Conservation (phyloP, 148 eudicot genomes). For the Linanthus parryae region DNA sequence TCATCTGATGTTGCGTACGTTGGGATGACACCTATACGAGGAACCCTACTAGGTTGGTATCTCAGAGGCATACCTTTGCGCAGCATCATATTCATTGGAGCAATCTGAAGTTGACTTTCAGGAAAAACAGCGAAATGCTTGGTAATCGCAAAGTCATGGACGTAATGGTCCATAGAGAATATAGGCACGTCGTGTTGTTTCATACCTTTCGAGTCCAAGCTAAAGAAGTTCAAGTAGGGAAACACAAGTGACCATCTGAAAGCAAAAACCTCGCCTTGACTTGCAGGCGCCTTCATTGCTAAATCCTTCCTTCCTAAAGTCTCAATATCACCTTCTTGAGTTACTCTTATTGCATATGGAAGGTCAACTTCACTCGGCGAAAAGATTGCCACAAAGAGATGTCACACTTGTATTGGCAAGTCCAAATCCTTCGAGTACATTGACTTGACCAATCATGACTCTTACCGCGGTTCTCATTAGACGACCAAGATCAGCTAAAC, state of each 20-base stretch:
- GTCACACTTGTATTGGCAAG: slow-evolving; percentile 3
- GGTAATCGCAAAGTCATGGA: slow-evolving; percentile 29
- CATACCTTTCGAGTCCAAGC: slow-evolving; percentile 11
- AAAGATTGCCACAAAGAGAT: neutral
- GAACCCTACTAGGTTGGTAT: slow-evolving; percentile 8
- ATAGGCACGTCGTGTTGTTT: slow-evolving; percentile 16
- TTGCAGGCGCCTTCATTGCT: neutral
- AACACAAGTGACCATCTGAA: slow-evolving; percentile 2
- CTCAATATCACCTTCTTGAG: slow-evolving; percentile 11
- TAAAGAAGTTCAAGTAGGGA: slow-evolving; percentile 12
- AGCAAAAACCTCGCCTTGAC: slow-evolving; percentile 9
- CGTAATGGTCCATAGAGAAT: slow-evolving; percentile 10
- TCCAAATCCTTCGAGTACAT: slow-evolving; percentile 2
- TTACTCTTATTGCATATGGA: slow-evolving; percentile 3
- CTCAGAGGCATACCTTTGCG: slow-evolving; percentile 13
- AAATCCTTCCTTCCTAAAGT: slow-evolving; percentile 2
- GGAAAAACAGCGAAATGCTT: slow-evolving; percentile 15
- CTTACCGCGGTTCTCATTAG: neutral
- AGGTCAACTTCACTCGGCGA: slow-evolving; percentile 5
- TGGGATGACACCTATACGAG: slow-evolving; percentile 22
- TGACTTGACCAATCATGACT: neutral
- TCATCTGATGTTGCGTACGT: slow-evolving; percentile 16
- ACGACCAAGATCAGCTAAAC: neutral
- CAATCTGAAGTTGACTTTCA: slow-evolving; percentile 21
- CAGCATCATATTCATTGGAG: slow-evolving; percentile 7